Evolutionary conservation across 2,329 filamentous ascomycete species (phyloP).

Genomic region (Thelonectria olida): DNA sequence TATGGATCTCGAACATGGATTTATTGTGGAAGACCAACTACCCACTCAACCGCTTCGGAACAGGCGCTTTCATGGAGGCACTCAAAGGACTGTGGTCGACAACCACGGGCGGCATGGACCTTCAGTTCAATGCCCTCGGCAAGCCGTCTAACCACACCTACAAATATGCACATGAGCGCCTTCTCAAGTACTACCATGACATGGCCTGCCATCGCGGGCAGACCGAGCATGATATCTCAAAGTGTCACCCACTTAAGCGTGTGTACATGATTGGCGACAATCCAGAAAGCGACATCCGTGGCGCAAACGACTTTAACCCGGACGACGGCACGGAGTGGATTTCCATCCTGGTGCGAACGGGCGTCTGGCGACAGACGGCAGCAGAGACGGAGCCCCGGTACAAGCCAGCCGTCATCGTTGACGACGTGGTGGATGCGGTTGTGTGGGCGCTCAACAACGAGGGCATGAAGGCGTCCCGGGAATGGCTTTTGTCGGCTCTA

Average conservation of each 20-base stretch:
- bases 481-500: conserved; percentile 42
- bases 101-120: conserved; percentile 69
- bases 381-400: conserved; percentile 61
- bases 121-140: conserved; percentile 77
- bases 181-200: conserved; percentile 60
- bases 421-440: conserved; percentile 81
- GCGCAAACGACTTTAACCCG: conserved; percentile 80
- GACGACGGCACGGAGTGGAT: conserved; percentile 76
- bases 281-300: conserved; percentile 88
- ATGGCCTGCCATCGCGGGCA: conserved; percentile 33
- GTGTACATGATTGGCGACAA: conserved; percentile 98
- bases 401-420: conserved; percentile 71
- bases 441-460: conserved; percentile 75
- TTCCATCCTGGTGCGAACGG: conserved; percentile 81
- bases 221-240: conserved; percentile 21
- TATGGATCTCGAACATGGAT: conserved; percentile 93
- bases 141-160: conserved; percentile 86
- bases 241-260: conserved; percentile 65
- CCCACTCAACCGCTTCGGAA: conserved; percentile 85
- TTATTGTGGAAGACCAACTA: conserved; percentile 89
- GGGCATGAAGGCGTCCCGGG: conserved; percentile 49
- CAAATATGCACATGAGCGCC: conserved; percentile 78
- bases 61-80: conserved; percentile 88
- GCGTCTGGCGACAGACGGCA: conserved; percentile 69
- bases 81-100: conserved; percentile 82